Evolutionary conservation across 345 rosid genomes (phyloP), one percentile per base, ranked within the genome.

Genomic region (Rubroshorea leprosula): DNA sequence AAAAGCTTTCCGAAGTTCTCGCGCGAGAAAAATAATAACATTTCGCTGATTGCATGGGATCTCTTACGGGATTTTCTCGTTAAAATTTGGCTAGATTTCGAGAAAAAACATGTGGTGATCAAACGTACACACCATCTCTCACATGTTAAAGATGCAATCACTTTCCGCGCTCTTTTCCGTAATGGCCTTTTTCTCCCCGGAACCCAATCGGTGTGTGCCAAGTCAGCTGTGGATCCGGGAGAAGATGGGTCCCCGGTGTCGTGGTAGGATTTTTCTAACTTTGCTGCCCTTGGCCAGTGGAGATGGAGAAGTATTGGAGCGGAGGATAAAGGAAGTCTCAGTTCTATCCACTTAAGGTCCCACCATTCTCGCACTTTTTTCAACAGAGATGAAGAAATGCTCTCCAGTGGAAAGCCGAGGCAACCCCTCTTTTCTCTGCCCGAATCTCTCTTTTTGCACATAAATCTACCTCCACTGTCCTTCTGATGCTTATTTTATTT

Each of bases 331-430:
- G 35, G 8, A 23, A 29, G 11, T 58, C 19, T 48, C 39, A 8
- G 49, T 51, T 62, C 54, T 49, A 53, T 55, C 58, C 71, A 47
- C 49, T 51, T 61, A n/a, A 31, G 76, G 74, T 62, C 80, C 80
- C 64, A 72, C 68, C n/a, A 39, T 44, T 29, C 47, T 52, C 38
- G n/a, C n/a, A n/a, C n/a, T n/a, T n/a, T n/a, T n/a, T n/a, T n/a
- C n/a, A 35, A 6, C 49, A 26, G 61, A 22, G 53, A 60, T 6
- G 58, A 20, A 50, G 18, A 61, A 52, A 61, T 68, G 62, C 48
- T 50, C 31, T 54, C 20, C 31, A 48, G 61, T 69, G 70, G 59
- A 56, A 59, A 66, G 66, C 61, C 49, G 46, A 49, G 63, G 74
- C 67, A 31, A 60, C 49, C 52, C 27, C 49, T 49, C 27, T 64